phyloP scores from a whole-genome alignment of 495 filamentous ascomycete genomes.

The Aspergillus hancockii region DNA sequence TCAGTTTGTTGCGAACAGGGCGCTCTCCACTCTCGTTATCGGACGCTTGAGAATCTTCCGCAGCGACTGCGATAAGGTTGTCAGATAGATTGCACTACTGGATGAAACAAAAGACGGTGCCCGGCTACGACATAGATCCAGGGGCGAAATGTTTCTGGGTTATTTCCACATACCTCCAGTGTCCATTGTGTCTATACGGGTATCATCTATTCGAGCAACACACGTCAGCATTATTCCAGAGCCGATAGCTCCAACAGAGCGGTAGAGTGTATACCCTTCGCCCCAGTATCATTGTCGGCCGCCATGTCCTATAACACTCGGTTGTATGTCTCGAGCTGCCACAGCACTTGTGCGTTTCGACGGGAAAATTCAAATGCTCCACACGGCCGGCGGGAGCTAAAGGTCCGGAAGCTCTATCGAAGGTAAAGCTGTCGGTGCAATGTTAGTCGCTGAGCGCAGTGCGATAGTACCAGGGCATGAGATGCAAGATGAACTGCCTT shows the following conservation, averaged over 20 bases:
- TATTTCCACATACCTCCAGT: constrained; percentile 3
- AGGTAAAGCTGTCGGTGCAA: no score
- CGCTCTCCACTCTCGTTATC: constrained; percentile 56
- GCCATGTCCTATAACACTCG: background rate
- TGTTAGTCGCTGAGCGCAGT: no score
- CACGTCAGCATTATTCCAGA: background rate
- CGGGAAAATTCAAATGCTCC: background rate
- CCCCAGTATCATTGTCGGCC: background rate
- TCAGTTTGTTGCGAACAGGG: constrained; percentile 61
- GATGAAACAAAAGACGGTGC: background rate
- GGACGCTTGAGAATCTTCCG: constrained; percentile 36
- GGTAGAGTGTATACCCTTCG: background rate
- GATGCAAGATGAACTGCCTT: background rate
- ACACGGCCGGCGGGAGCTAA: background rate
- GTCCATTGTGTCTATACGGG: background rate
- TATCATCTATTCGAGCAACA: background rate
- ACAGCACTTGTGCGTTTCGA: background rate
- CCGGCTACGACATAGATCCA: background rate
- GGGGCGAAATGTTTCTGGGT: background rate
- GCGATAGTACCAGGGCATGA: background rate
- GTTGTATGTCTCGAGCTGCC: background rate
- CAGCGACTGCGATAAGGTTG: constrained; percentile 19
- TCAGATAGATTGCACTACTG: constrained; percentile 9
- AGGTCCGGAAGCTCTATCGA: background rate
- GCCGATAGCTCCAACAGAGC: background rate